These are phyloP conservation scores for Globisporangium megalacanthum DNA, from an alignment of 352 stramenopile species.

Conservation along the genomic window DNA sequence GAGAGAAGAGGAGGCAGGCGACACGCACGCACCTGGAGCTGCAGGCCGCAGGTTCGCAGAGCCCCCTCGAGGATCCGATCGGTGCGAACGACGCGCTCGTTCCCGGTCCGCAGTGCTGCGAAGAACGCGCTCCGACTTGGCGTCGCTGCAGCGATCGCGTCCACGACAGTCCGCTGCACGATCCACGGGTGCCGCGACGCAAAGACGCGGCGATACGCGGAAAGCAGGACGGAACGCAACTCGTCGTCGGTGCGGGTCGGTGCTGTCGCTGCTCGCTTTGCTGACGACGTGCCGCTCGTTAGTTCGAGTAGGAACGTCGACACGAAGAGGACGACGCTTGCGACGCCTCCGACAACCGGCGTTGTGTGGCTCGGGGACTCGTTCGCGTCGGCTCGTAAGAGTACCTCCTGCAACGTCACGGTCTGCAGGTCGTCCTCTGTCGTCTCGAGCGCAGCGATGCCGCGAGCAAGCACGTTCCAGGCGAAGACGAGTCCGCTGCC, in stretches of 20 bases:
- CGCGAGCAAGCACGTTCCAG: constrained; percentile 7
- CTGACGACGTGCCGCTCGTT: background rate
- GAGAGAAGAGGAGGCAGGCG: no score
- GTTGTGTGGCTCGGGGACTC: background rate
- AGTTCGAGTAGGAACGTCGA: constrained; percentile 3
- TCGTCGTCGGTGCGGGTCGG: background rate
- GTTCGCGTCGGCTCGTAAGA: background rate
- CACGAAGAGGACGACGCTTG: constrained; percentile 4
- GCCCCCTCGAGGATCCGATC: constrained; percentile 1
- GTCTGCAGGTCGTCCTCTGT: constrained; percentile 8
- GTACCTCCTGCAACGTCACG: constrained; percentile 6
- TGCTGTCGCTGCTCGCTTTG: background rate
- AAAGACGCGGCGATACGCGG: constrained; percentile 12
- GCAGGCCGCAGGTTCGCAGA: constrained; percentile 4
- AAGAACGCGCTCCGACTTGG: constrained; percentile 6
- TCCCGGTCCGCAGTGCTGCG: constrained; percentile 3
- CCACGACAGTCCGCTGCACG: constrained; percentile 6
- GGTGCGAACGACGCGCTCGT: constrained; percentile 9
- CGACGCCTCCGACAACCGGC: background rate
- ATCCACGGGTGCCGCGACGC: constrained; percentile 10
- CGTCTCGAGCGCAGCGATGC: constrained; percentile 8
- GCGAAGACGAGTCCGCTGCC: constrained; percentile 12
- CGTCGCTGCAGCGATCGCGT: background rate
- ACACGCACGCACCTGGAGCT: constrained; percentile 2
- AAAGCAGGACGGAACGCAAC: background rate